Base-by-base conservation (phyloP, 2,329 filamentous ascomycete species). In the Tolypocladium guangdongense region DNA sequence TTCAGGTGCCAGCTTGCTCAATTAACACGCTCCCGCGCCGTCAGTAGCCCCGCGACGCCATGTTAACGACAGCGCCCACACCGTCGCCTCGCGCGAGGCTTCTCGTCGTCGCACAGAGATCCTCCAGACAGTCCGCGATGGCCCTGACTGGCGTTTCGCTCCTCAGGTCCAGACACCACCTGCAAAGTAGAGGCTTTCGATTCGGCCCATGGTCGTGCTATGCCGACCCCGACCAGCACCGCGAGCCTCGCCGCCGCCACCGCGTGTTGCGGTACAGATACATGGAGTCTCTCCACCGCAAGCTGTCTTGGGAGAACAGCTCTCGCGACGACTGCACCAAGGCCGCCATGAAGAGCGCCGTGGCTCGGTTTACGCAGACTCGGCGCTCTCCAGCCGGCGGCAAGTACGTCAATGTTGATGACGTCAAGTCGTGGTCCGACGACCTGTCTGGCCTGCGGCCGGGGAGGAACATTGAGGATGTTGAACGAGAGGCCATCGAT, bases 161-260 rank as follows among this genome's bases (percentile, higher is more conserved):
- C 11, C 27, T 47, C 43, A 33, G 32, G 16, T 43, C 35, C 37
- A 16, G 27, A 39, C 35, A 38, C 33, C 39, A 57, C 11, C 52
- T 57, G 18, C 64, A 65, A 52, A 55, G 45, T 59, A 74, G 80
- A 37, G 62, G 61, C 37, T 78, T 80, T 56, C 74, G 77, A 55
- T 73, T 81, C 55, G 73, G 70, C 51, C 58, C 71, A 20, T 80
- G 77, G 73, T 69, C 72, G 8, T 70, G 68, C 33, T 70, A 70
- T 46, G 58, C 71, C 32, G 71, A 77, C 56, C 63, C 67, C 16
- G 68, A 74, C 20, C 65, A 67, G 22, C 68, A 71, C 39, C 70
- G 67, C 45, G 73, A 78, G 51, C 56, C 72, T 33, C 72, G 72
- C 50, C 74, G 71, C 45, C 76, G 73, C 14, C 68, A 73, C 56